These are phyloP conservation scores for Colletotrichum musicola DNA, from an alignment of 2,329 filamentous ascomycete species.

Conservation along the genomic window DNA sequence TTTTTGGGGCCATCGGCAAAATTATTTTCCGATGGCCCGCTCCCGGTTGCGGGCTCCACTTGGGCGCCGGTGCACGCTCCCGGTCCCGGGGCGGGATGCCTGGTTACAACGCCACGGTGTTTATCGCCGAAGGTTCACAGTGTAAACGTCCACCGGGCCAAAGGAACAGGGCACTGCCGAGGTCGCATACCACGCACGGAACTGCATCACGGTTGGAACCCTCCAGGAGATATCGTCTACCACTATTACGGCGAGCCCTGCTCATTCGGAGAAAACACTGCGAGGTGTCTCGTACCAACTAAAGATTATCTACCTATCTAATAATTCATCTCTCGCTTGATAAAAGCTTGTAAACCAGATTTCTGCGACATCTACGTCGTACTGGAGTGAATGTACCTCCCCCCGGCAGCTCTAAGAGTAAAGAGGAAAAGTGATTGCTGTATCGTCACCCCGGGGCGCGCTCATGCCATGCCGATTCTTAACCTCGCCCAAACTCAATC, in stretches of 20 bases:
- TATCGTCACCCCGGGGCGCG: slow-evolving; percentile 17
- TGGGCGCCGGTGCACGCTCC: no score
- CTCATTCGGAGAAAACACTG: slow-evolving; percentile 24
- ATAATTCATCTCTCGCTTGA: slow-evolving; percentile 7
- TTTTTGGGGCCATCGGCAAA: slow-evolving; percentile 46
- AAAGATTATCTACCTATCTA: slow-evolving; percentile 33
- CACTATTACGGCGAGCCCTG: background rate
- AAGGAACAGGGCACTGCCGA: background rate
- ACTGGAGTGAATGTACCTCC: slow-evolving; percentile 2
- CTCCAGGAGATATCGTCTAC: background rate
- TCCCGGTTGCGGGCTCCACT: no score
- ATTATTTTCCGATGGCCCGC: slow-evolving; percentile 39
- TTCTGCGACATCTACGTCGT: slow-evolving; percentile 24
- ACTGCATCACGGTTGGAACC: background rate
- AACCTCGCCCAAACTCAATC: slow-evolving; percentile 8
- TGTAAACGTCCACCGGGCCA: no score
- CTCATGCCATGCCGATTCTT: slow-evolving; percentile 23
- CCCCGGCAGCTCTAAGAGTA: slow-evolving; percentile 14
- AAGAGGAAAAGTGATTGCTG: slow-evolving; percentile 19
- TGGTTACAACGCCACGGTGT: no score
- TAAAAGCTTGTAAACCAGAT: slow-evolving; percentile 7
- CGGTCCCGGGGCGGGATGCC: no score
- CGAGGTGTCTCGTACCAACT: slow-evolving; percentile 26
- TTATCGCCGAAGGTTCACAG: background rate
- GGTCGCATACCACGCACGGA: background rate